Percentiles rank a stretch among this genome's conserved stretches.
phyloP scores from a whole-genome alignment of 1,284 basidiomycete genomes.

The Austropuccinia psidii region DNA sequence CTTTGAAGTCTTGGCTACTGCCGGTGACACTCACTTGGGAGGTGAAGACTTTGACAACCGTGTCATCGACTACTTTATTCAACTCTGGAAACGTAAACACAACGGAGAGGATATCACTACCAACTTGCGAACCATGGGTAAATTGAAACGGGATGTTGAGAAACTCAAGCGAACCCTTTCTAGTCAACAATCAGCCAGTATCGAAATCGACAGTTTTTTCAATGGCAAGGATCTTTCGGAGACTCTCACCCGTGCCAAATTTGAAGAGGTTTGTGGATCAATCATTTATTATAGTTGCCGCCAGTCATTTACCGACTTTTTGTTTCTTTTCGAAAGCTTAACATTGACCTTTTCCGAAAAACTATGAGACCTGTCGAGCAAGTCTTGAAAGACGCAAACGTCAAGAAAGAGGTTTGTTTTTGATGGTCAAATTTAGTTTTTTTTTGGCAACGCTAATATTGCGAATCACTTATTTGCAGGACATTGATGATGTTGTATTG shows the following conservation, averaged over 20 bases:
- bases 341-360: conserved; percentile 48
- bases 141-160: conserved; percentile 48
- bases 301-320: neutral
- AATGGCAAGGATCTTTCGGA: conserved; percentile 48
- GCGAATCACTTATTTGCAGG: neutral
- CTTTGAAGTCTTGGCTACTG: conserved; percentile 48
- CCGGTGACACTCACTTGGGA: conserved; percentile 49
- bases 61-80: conserved; percentile 47
- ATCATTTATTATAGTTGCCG: neutral
- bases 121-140: conserved; percentile 47
- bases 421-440: neutral
- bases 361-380: conserved; percentile 49
- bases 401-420: conserved; percentile 32
- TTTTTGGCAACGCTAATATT: neutral
- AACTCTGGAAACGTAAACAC: conserved; percentile 48
- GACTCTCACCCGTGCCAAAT: conserved; percentile 48
- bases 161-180: conserved; percentile 48
- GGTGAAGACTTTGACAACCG: conserved; percentile 50
- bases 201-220: conserved; percentile 48
- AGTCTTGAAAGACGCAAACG: conserved; percentile 40
- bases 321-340: conserved; percentile 38
- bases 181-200: conserved; percentile 47
- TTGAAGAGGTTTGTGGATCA: conserved; percentile 44
- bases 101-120: conserved; percentile 38
- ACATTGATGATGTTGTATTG: conserved; percentile 50